These are phyloP conservation scores for Pythium oligandrum DNA, from an alignment of 352 stramenopile species.

Conservation along the genomic window DNA sequence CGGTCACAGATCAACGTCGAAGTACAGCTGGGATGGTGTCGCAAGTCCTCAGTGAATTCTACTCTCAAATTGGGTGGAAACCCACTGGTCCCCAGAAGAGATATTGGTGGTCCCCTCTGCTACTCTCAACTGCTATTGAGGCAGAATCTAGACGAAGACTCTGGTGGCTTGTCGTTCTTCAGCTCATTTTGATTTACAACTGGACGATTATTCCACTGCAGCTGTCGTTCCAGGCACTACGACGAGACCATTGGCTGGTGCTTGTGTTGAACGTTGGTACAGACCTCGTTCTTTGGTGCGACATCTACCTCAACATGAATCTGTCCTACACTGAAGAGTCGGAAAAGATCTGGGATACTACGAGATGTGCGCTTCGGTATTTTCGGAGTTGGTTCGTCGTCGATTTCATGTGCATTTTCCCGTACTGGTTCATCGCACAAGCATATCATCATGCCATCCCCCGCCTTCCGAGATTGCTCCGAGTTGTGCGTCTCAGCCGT, in stretches of 20 bases:
- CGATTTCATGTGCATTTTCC: slow-evolving; percentile 43
- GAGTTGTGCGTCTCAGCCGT: slow-evolving; percentile 23
- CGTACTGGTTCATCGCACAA: slow-evolving; percentile 27
- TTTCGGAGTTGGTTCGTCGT: slow-evolving; percentile 22
- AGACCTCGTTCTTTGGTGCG: slow-evolving; percentile 36
- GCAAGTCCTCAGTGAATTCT: slow-evolving; percentile 16
- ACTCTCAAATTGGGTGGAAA: slow-evolving; percentile 13
- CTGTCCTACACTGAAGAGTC: slow-evolving; percentile 41
- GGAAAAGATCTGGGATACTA: slow-evolving; percentile 56
- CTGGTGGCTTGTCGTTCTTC: slow-evolving; percentile 42
- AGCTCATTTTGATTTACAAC: slow-evolving; percentile 48
- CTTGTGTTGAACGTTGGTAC: slow-evolving; percentile 25
- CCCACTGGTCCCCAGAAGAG: background rate
- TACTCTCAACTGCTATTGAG: slow-evolving; percentile 37
- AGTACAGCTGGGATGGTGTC: slow-evolving; percentile 2
- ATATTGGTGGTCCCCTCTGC: slow-evolving; percentile 25
- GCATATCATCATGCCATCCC: slow-evolving; percentile 14
- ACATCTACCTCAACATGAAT: slow-evolving; percentile 58
- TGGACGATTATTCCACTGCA: slow-evolving; percentile 48
- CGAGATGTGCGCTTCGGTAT: slow-evolving; percentile 28
- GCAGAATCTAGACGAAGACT: slow-evolving; percentile 30
- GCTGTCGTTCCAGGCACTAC: slow-evolving; percentile 30
- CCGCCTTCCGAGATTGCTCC: slow-evolving; percentile 34
- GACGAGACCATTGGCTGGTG: slow-evolving; percentile 27
- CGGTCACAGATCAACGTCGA: background rate